Conservation (phyloP, 768 basidiomycete species). For the Suillus tomentosus region DNA sequence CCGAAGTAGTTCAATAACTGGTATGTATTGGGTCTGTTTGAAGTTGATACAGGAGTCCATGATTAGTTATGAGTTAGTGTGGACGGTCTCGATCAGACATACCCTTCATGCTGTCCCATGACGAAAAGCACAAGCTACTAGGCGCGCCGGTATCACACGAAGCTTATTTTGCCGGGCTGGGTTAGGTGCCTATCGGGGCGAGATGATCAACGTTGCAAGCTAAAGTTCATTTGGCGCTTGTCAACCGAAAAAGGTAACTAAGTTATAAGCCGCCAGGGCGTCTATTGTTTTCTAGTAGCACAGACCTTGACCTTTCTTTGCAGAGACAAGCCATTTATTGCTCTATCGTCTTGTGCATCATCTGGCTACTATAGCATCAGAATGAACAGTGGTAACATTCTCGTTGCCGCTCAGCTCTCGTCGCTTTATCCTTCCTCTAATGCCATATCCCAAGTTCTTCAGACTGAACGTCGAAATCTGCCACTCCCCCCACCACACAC, state of each 20-base stretch:
- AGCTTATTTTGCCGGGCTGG: not conserved
- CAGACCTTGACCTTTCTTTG: constrained; percentile 1
- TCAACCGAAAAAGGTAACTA: constrained; percentile 6
- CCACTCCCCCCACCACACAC: constrained; percentile 47
- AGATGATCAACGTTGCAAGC: not conserved
- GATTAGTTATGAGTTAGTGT: not conserved
- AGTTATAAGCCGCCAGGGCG: not conserved
- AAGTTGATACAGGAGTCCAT: not conserved
- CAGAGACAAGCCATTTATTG: not conserved
- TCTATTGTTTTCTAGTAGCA: not conserved
- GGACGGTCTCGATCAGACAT: not conserved
- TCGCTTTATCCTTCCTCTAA: constrained; percentile 58
- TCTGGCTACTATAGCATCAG: not conserved
- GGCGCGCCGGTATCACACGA: not conserved
- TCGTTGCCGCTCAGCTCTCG: constrained; percentile 65
- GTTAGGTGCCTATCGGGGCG: not conserved
- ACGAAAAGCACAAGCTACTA: not conserved
- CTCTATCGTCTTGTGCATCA: constrained; percentile 1
- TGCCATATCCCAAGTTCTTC: constrained; percentile 52
- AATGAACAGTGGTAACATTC: constrained; percentile 34
- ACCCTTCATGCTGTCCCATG: not conserved
- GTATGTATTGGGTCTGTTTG: not conserved
- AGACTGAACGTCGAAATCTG: constrained; percentile 58
- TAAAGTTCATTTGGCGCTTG: constrained; percentile 1
- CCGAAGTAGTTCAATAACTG: too few relatives aligned